These are phyloP conservation scores for Aquilaria malaccensis DNA, from an alignment of 345 rosid species.

Conservation along the genomic window DNA sequence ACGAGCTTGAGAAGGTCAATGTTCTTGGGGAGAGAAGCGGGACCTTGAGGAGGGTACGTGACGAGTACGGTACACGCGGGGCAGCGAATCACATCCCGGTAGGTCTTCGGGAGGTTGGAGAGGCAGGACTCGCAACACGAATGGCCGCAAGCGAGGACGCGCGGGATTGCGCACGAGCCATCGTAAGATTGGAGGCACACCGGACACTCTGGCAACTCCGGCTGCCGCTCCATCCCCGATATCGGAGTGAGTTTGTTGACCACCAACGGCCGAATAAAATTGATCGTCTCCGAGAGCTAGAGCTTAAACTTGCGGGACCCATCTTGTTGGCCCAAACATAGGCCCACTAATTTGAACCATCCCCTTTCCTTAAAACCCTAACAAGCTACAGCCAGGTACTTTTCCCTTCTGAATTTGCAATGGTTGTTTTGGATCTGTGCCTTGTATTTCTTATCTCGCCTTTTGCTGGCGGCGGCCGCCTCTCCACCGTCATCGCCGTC, in stretches of 20 bases:
- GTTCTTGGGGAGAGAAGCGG: conserved; percentile 72
- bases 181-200: conserved; percentile 72
- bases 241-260: too few species aligned
- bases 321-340: too few species aligned
- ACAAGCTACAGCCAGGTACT: background rate
- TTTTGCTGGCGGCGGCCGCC: background rate
- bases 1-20: conserved; percentile 67
- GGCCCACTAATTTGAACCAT: background rate
- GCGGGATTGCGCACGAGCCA: conserved; percentile 52
- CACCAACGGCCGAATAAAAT: too few species aligned
- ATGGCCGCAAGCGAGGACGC: conserved; percentile 85
- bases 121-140: conserved; percentile 73
- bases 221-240: conserved; percentile 18
- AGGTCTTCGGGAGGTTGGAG: conserved; percentile 49
- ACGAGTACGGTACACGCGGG: conserved; percentile 85
- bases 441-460: conserved; percentile 12
- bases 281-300: too few species aligned
- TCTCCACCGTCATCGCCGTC: background rate
- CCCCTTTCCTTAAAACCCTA: background rate
- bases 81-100: conserved; percentile 64
- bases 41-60: conserved; percentile 69
- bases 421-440: conserved; percentile 17
- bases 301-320: too few species aligned
- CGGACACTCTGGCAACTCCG: conserved; percentile 82
- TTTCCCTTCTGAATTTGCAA: background rate